These are phyloP conservation scores for Cutaneotrichosporon cutaneum DNA, from an alignment of 1,284 basidiomycete genomes.

Conservation along the genomic window DNA sequence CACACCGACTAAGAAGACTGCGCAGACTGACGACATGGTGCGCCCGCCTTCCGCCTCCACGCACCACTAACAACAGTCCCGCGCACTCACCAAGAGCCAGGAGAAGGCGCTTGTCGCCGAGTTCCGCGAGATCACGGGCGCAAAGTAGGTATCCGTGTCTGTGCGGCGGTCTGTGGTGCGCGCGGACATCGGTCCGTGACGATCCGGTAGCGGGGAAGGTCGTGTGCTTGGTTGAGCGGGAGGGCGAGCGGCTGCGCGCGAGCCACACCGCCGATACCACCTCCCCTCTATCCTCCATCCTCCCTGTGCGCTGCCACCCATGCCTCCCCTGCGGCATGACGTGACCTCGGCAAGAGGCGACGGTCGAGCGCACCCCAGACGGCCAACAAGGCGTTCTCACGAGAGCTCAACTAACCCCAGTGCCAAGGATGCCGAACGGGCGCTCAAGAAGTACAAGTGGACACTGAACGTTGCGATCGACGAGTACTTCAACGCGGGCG, in stretches of 20 bases:
- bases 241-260: too few relatives aligned
- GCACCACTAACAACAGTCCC: constrained; percentile 19
- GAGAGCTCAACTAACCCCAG: constrained; percentile 23
- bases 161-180: background rate
- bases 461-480: constrained; percentile 45
- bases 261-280: background rate
- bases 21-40: constrained; percentile 6
- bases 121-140: constrained; percentile 45
- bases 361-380: too few relatives aligned
- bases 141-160: constrained; percentile 33
- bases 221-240: too few relatives aligned
- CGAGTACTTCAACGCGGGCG: constrained; percentile 45
- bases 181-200: background rate
- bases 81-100: constrained; percentile 25
- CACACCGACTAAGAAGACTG: background rate
- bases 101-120: constrained; percentile 32
- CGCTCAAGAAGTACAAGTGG: constrained; percentile 50
- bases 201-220: background rate
- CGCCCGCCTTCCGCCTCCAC: background rate
- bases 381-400: too few relatives aligned
- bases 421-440: constrained; percentile 37
- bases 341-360: too few relatives aligned
- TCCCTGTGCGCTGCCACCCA: too few relatives aligned
- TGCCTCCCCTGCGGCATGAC: too few relatives aligned
- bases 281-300: too few relatives aligned